Percentiles rank a stretch among this genome's conserved stretches.
Evolutionary conservation across 495 filamentous ascomycete genomes (phyloP).

Genomic region (Penicilliopsis zonata): DNA sequence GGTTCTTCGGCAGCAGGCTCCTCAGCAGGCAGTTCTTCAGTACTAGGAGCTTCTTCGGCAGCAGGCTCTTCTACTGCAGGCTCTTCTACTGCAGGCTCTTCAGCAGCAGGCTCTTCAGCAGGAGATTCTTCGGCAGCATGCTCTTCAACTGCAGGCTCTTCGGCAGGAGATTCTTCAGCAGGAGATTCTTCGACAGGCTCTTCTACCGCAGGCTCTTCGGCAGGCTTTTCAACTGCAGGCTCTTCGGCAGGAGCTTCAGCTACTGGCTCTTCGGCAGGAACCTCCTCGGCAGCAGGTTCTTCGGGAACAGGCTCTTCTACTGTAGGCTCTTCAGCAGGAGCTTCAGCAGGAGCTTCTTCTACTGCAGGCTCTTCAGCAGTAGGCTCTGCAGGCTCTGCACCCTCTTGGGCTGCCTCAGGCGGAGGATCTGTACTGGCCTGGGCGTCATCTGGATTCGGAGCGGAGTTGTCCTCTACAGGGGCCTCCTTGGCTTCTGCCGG

Average conservation of each 20-base stretch:
- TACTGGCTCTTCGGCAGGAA: conserved; percentile 4
- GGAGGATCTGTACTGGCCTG: not conserved
- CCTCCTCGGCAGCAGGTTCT: conserved; percentile 2
- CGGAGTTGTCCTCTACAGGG: not conserved
- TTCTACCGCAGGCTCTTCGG: conserved; percentile 5
- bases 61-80: conserved; percentile 1
- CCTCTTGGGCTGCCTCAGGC: conserved; percentile 1
- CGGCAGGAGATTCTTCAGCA: conserved; percentile 2
- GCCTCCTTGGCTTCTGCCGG: not conserved
- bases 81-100: conserved; percentile 3
- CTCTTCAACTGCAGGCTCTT: conserved; percentile 3
- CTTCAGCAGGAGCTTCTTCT: conserved; percentile 2
- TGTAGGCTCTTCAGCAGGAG: not conserved
- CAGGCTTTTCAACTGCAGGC: conserved; percentile 3
- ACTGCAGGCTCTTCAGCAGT: conserved; percentile 1
- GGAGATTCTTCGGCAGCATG: conserved; percentile 4
- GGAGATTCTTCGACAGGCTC: conserved; percentile 7
- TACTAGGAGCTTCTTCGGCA: not conserved
- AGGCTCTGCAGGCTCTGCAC: not conserved
- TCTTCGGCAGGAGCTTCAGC: conserved; percentile 5
- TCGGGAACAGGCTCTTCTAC: conserved; percentile 1
- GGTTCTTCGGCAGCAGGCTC: conserved; percentile 1
- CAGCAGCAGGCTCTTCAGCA: not conserved
- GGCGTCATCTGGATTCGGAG: not conserved
- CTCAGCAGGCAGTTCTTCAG: conserved; percentile 6